A percentile compares a stretch with the other conserved stretches of the same genome.
phyloP scores from a whole-genome alignment of 805 yeast species.

The Candida broadrunensis region DNA sequence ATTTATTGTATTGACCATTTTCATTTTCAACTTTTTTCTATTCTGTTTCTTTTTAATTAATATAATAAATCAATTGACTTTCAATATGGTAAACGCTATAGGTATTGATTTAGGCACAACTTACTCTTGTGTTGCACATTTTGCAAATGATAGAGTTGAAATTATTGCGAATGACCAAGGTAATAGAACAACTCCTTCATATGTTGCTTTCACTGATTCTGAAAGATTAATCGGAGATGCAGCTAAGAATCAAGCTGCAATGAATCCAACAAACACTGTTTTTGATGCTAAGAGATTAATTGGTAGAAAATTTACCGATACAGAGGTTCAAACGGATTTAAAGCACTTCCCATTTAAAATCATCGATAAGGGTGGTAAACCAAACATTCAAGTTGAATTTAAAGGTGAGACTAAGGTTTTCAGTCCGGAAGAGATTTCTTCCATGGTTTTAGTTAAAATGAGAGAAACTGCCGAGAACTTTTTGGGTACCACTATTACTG shows the following conservation, averaged over 20 bases:
- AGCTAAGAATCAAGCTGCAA: conserved; percentile 97
- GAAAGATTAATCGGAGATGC: conserved; percentile 97
- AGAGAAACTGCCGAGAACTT: conserved; percentile 90
- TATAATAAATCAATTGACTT: too few species aligned
- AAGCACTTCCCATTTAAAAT: conserved; percentile 90
- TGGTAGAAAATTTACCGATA: conserved; percentile 75
- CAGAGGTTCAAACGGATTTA: conserved; percentile 73
- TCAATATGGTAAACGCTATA: too few species aligned
- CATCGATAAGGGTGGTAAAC: conserved; percentile 77
- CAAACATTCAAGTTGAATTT: conserved; percentile 81
- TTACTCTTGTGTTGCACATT: conserved; percentile 88
- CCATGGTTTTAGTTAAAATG: conserved; percentile 91
- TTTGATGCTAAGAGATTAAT: conserved; percentile 95
- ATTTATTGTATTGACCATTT: too few species aligned
- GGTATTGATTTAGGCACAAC: conserved; percentile 65
- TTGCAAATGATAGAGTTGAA: conserved; percentile 78
- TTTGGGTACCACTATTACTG: conserved; percentile 74
- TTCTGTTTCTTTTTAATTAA: too few species aligned
- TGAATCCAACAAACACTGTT: conserved; percentile 91
- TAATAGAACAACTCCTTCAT: conserved; percentile 96
- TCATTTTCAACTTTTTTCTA: too few species aligned
- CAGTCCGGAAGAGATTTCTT: conserved; percentile 93
- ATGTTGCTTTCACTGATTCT: conserved; percentile 92
- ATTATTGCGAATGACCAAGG: conserved; percentile 98
- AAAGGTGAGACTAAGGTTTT: conserved; percentile 84